Percentiles rank a stretch among this genome's conserved stretches.
phyloP scores from a whole-genome alignment of 805 yeast genomes.

The Suhomyces kilbournensis region DNA sequence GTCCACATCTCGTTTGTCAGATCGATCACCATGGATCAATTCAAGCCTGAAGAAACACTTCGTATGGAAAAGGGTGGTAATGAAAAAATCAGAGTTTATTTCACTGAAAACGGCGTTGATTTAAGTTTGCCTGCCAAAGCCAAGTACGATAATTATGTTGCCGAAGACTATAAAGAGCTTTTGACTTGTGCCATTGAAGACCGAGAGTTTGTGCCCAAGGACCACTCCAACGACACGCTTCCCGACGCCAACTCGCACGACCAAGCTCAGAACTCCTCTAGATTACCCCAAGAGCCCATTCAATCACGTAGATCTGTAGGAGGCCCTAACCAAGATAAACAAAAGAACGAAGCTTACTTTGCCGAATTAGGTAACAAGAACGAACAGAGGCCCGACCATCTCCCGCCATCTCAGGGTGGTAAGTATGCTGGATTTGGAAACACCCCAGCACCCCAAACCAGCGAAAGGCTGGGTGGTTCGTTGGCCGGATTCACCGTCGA shows the following conservation, averaged over 20 bases:
- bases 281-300: conserved; percentile 22
- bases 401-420: conserved; percentile 95
- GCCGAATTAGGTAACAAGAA: conserved; percentile 74
- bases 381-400: conserved; percentile 65
- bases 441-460: conserved; percentile 52
- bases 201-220: conserved; percentile 61
- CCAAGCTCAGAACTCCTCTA: conserved; percentile 8
- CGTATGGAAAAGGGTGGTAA: conserved; percentile 97
- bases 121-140: conserved; percentile 57
- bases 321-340: conserved; percentile 43
- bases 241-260: conserved; percentile 22
- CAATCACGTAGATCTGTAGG: conserved; percentile 34
- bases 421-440: conserved; percentile 90
- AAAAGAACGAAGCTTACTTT: conserved; percentile 78
- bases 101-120: conserved; percentile 70
- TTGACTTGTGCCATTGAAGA: conserved; percentile 76
- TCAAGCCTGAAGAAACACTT: conserved; percentile 85
- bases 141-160: conserved; percentile 86
- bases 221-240: conserved; percentile 48
- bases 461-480: conserved; percentile 36
- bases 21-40: conserved; percentile 97
- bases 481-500: conserved; percentile 60
- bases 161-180: conserved; percentile 89
- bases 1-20: conserved; percentile 96
- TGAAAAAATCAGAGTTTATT: conserved; percentile 64